phyloP scores from a whole-genome alignment of 495 filamentous ascomycete genomes.

The Penicillium lividum region DNA sequence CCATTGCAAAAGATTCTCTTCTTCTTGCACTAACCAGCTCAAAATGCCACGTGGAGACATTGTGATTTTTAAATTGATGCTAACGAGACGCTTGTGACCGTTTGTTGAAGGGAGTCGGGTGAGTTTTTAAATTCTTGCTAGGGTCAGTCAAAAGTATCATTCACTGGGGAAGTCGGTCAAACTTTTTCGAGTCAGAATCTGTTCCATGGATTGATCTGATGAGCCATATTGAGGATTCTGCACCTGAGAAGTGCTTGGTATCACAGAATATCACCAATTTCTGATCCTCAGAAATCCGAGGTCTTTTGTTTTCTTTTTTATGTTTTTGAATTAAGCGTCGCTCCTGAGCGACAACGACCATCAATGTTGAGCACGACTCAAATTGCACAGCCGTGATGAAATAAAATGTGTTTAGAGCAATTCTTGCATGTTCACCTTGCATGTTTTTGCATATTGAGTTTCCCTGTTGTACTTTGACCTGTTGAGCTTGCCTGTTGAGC shows the following conservation, averaged over 20 bases:
- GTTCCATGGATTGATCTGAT: background rate
- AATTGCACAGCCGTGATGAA: too few relatives aligned
- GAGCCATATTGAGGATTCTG: background rate
- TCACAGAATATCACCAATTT: too few relatives aligned
- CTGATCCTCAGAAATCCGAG: too few relatives aligned
- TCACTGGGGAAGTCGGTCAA: background rate
- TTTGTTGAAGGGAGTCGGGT: background rate
- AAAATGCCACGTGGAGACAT: background rate
- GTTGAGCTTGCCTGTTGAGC: background rate
- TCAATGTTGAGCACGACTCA: too few relatives aligned
- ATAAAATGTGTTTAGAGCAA: too few relatives aligned
- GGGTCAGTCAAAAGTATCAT: background rate
- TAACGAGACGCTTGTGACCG: background rate
- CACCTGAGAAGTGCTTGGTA: too few relatives aligned
- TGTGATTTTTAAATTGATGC: background rate
- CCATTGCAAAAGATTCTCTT: constrained; percentile 14
- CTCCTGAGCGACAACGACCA: too few relatives aligned
- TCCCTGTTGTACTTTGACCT: background rate
- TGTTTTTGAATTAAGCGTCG: too few relatives aligned
- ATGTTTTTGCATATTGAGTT: background rate
- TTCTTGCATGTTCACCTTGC: too few relatives aligned
- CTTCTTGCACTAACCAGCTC: constrained; percentile 6
- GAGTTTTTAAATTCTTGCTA: background rate
- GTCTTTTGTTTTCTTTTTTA: too few relatives aligned
- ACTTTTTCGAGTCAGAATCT: background rate